Conservation (phyloP, 2,329 filamentous ascomycete genomes). For the Fusarium continuum region DNA sequence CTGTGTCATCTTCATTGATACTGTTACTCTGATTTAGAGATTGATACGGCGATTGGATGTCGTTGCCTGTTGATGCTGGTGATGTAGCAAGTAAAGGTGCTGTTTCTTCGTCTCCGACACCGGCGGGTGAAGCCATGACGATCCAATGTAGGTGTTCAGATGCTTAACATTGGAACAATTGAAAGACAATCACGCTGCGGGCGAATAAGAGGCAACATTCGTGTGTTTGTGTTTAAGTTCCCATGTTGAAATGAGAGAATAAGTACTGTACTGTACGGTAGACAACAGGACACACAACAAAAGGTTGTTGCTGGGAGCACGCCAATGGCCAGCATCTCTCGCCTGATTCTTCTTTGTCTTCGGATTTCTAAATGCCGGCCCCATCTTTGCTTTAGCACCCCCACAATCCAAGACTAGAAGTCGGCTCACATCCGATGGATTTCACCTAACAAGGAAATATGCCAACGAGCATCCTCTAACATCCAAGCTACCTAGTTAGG, state of each 20-base stretch:
- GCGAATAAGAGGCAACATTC: neutral
- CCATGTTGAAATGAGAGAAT: neutral
- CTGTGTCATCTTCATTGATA: neutral
- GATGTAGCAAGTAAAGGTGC: constrained; percentile 11
- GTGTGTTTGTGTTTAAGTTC: neutral
- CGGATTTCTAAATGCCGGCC: constrained; percentile 8
- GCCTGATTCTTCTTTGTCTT: constrained; percentile 16
- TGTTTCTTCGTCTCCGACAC: constrained; percentile 27
- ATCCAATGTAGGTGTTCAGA: neutral
- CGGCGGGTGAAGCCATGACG: constrained; percentile 17
- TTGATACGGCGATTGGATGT: constrained; percentile 1
- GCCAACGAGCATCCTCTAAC: neutral
- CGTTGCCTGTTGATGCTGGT: neutral
- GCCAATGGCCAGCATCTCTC: neutral
- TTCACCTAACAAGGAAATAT: constrained; percentile 14
- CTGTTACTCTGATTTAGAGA: neutral
- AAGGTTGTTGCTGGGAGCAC: neutral
- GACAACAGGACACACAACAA: neutral
- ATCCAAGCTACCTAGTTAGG: too few relatives aligned
- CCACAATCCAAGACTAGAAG: constrained; percentile 6
- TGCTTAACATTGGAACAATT: neutral
- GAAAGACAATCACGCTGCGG: neutral
- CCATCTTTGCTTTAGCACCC: neutral
- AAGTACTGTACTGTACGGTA: too few relatives aligned
- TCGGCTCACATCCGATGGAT: constrained; percentile 17